Percentiles rank a stretch among this genome's conserved stretches.
phyloP scores from a whole-genome alignment of 139 green algal genomes.

The Mychonastes homosphaera region DNA sequence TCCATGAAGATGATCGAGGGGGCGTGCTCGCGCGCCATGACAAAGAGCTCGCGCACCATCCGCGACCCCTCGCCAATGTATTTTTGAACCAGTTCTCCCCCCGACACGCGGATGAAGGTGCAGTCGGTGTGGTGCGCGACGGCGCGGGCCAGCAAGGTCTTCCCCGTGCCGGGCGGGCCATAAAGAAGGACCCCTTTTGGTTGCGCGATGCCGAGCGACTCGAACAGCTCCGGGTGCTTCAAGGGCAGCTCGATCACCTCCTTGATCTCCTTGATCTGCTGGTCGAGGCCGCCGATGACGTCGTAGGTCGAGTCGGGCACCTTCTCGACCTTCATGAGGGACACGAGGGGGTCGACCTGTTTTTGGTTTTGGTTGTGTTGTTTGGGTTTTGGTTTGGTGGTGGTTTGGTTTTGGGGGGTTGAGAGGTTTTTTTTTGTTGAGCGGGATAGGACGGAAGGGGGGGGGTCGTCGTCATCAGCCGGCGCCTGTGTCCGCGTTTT shows the following conservation, averaged over 20 bases:
- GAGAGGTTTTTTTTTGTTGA: no score
- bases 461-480: no score
- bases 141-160: slow-evolving; percentile 53
- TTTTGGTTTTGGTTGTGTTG: no score
- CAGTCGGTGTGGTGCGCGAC: slow-evolving; percentile 99
- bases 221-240: slow-evolving; percentile 99
- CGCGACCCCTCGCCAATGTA: slow-evolving; percentile 98
- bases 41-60: slow-evolving; percentile 99
- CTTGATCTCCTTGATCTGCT: slow-evolving; percentile 99
- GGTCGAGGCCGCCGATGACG: slow-evolving; percentile 97
- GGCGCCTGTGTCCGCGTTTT: no score
- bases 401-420: no score
- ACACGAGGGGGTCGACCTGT: no score
- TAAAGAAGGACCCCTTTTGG: slow-evolving; percentile 96
- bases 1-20: slow-evolving; percentile 98
- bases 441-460: no score
- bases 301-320: slow-evolving; percentile 99
- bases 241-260: slow-evolving; percentile 99
- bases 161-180: slow-evolving; percentile 78
- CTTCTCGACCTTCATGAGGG: slow-evolving; percentile 99
- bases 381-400: no score
- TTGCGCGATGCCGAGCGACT: slow-evolving; percentile 94
- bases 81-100: slow-evolving; percentile 97
- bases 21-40: slow-evolving; percentile 96
- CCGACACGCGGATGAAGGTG: slow-evolving; percentile 98